Evolutionary conservation across 2,329 filamentous ascomycete genomes (phyloP), one percentile per base, ranked within the genome.

Genomic region (Neocatenulostroma microsporum): DNA sequence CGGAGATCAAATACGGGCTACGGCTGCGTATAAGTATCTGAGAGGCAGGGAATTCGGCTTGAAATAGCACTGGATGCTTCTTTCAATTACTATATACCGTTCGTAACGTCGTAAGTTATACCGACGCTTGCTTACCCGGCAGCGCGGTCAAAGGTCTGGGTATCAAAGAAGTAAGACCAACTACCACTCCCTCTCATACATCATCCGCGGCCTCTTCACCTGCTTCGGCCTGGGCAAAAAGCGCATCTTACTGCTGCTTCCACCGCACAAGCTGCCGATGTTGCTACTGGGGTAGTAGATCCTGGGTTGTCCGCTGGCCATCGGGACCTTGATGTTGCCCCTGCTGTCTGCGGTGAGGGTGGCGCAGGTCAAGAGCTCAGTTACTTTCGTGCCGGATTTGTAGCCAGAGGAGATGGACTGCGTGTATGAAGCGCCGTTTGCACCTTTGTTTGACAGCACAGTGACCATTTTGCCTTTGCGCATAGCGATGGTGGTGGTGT

Each of bases 391-490:
- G 2, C 57, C 56, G 5, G 39, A 41, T 3, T 36, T 35, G 31
- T 49, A 62, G 15, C 51, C 52, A 4, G 47, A 49, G n/a, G 44
- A 19, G 18, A 62, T 39, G 3, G 35, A 37, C n/a, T 57, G 44
- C 1, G 51, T 57, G 18, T 54, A 52, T 11, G 37, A 34, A 5
- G 35, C 35, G 14, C 50, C 55, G 12, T 38, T 38, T 3, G 47
- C 42, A 20, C 59, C 59, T 3, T 40, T 39, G 41, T 60, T 60
- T 34, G 49, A 54, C 2, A 62, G 40, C 5, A 64, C 51, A 2
- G 52, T 57, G 30, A 72, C 47, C 27, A 69, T 49, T 37, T 64
- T 47, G n/a, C 66, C 69, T 48, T 73, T 72, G 38, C 62, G 59
- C 49, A 72, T 60, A 13, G 58, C 67, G n/a, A 74, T 54, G 13